Evolutionary conservation across 257 asterid species (phyloP).

Genomic region (Penstemon barbatus): DNA sequence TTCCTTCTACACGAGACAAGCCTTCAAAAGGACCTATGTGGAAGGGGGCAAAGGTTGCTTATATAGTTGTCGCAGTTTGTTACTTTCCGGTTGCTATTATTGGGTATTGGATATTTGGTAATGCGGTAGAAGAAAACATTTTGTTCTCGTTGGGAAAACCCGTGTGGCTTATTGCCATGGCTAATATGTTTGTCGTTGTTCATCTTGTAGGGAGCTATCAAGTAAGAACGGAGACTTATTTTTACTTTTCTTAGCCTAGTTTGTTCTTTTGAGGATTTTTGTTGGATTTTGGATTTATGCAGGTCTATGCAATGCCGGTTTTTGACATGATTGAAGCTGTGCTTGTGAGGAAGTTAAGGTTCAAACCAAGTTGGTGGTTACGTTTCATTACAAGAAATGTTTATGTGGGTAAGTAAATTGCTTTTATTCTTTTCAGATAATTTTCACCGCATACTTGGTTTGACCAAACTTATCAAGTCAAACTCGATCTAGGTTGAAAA

Average conservation of each 20-base stretch:
- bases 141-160: conserved; percentile 14
- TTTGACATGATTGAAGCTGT: conserved; percentile 33
- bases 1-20: conserved; percentile 22
- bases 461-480: background rate
- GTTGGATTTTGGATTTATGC: background rate
- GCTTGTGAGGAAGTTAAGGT: conserved; percentile 28
- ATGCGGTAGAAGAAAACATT: conserved; percentile 14
- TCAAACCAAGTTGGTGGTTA: conserved; percentile 27
- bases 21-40: conserved; percentile 31
- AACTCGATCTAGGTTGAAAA: too few relatives aligned
- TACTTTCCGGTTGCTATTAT: conserved; percentile 26
- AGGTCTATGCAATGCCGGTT: conserved; percentile 37
- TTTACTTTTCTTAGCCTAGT: too few relatives aligned
- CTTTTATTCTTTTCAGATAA: too few relatives aligned
- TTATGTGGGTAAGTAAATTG: conserved; percentile 27
- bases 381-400: conserved; percentile 31
- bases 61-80: conserved; percentile 23
- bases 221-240: background rate
- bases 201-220: conserved; percentile 30
- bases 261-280: background rate
- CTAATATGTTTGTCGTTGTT: conserved; percentile 26
- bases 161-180: conserved; percentile 28
- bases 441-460: background rate
- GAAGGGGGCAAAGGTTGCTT: conserved; percentile 25
- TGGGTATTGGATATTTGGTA: conserved; percentile 24